phyloP scores from a whole-genome alignment of 441 rosid species.

The Corymbia calophylla region DNA sequence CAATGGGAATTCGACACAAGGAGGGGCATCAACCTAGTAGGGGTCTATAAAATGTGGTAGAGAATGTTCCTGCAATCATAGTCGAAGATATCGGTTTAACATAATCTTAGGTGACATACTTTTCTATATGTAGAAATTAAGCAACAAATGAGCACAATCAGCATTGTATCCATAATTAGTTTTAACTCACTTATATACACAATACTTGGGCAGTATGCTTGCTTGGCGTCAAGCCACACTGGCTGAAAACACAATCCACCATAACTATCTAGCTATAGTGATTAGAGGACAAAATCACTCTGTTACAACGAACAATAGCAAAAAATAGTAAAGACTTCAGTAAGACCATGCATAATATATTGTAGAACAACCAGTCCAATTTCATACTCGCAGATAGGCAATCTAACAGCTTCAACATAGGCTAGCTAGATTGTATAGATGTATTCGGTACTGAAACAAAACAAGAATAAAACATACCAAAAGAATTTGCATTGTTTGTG shows the following conservation, averaged over 20 bases:
- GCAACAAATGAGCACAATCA: neutral
- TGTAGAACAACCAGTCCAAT: neutral
- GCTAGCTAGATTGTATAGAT: neutral
- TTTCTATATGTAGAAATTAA: neutral
- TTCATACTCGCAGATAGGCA: neutral
- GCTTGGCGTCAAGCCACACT: neutral
- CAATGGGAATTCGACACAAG: neutral
- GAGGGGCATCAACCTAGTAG: neutral
- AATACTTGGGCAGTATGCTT: neutral
- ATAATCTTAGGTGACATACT: neutral
- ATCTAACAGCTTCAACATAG: neutral
- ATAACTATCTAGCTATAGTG: neutral
- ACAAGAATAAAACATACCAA: slow-evolving; percentile 40
- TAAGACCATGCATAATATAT: neutral
- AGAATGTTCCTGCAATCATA: neutral
- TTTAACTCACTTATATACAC: neutral
- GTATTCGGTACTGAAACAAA: neutral
- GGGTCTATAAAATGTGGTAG: neutral
- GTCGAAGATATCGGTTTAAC: neutral
- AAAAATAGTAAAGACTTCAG: neutral
- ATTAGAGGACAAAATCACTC: neutral
- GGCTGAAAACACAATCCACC: neutral
- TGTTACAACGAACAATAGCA: neutral
- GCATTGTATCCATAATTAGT: neutral
- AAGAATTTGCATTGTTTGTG: slow-evolving; percentile 80